phyloP scores from a whole-genome alignment of 352 stramenopile genomes.

The Pythium chondricola region DNA sequence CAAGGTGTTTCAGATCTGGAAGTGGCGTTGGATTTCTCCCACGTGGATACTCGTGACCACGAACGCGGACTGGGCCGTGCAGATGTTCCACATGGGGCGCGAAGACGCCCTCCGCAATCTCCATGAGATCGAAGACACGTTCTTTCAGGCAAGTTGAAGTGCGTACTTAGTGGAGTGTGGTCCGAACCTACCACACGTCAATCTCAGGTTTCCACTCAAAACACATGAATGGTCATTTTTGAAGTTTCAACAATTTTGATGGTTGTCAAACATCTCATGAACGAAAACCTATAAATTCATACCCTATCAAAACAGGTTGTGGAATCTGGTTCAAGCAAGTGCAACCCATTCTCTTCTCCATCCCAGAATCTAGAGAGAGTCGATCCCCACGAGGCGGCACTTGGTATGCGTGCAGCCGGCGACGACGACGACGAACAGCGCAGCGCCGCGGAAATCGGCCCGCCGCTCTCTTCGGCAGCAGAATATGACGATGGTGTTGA shows the following conservation, averaged over 20 bases:
- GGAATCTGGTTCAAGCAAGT: too few species aligned
- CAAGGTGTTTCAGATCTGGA: constrained; percentile 82
- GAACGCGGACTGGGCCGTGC: constrained; percentile 60
- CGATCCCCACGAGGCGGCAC: too few species aligned
- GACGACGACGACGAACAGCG: constrained; percentile 14
- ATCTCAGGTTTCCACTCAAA: neutral
- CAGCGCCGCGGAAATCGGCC: too few species aligned
- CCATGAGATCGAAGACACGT: constrained; percentile 56
- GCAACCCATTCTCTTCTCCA: too few species aligned
- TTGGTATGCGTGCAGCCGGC: constrained; percentile 27
- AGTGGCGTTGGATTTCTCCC: constrained; percentile 73
- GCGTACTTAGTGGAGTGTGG: constrained; percentile 2
- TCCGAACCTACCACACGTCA: neutral
- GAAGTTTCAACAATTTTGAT: neutral
- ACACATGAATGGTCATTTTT: neutral
- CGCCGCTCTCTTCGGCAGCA: neutral
- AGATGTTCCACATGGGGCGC: constrained; percentile 73
- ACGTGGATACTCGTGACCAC: constrained; percentile 76
- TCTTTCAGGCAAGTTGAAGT: constrained; percentile 24
- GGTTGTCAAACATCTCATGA: too few species aligned
- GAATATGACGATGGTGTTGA: constrained; percentile 4
- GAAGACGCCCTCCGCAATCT: constrained; percentile 64
- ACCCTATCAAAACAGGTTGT: too few species aligned
- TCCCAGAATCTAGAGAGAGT: too few species aligned
- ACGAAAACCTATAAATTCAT: too few species aligned